Base-by-base conservation (phyloP, 2,329 filamentous ascomycete genomes). In the Phialophora tarda region DNA sequence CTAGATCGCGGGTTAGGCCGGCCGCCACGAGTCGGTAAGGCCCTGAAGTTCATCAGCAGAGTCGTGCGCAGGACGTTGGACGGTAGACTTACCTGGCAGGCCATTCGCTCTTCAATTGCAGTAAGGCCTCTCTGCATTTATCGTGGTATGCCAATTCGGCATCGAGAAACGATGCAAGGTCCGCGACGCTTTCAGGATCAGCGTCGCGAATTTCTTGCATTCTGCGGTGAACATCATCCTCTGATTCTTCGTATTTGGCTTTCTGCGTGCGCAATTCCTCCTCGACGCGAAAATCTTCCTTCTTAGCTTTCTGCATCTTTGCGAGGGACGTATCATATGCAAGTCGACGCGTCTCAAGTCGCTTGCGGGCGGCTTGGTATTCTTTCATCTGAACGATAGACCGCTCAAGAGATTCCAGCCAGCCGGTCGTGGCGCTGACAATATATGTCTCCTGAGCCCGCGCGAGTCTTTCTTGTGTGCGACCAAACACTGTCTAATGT, bases 151-250 rank as follows among this genome's bases (percentile, higher is more conserved):
- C 89, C 65, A 98, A 84, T 80, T 98, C 91, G 48, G 92, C 90
- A 68, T 98, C 93, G 59, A 98, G 81, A 77, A 98, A 96, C 21
- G 87, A 82, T 3, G 88, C 88, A 64, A 98, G 82, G 75, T 97
- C 92, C 56, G 86, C 84, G 50, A 97, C 86, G 74, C 89, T 92
- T 70, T 98, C 94, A 51, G 83, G 84, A 78, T 98, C 94, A 24
- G 92, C 87, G 74, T 97, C 93, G 81, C 95, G 94, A 80, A 98
- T 96, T 75, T 98, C 94, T 79, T 96, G 88, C 95, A 98, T 98
- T 63, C 94, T 87, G 66, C 94, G 88, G 73, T 89, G 86, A 62
- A 98, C 93, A 74, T 98, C 94, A 75, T 98, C 94, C 75, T 87
- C 95, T 17, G 92, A 90, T 81, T 98, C 95, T 76, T 98, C 95